These are phyloP conservation scores for Auricularia sp. DNA, from an alignment of 768 basidiomycete species.

Conservation along the genomic window DNA sequence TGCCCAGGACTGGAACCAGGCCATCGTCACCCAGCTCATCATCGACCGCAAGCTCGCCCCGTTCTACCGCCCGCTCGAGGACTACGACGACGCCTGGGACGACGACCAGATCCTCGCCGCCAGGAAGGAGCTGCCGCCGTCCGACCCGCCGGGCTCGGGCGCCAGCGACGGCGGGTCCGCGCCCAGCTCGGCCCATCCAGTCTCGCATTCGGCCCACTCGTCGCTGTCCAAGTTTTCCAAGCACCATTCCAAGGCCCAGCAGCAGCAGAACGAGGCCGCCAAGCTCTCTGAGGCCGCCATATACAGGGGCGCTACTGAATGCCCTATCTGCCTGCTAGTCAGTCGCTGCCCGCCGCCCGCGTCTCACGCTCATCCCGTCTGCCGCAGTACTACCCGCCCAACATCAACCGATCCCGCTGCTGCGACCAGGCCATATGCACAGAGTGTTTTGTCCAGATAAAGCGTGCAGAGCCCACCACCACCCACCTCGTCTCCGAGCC, in stretches of 20 bases:
- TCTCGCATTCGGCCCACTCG: constrained; percentile 18
- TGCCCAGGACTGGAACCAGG: constrained; percentile 80
- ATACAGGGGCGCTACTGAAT: constrained; percentile 81
- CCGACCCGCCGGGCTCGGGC: constrained; percentile 19
- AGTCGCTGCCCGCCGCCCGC: constrained; percentile 27
- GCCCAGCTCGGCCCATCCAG: constrained; percentile 36
- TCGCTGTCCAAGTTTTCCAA: constrained; percentile 23
- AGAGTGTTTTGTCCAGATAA: constrained; percentile 99
- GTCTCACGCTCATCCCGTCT: constrained; percentile 13
- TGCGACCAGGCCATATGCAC: constrained; percentile 99
- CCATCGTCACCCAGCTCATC: constrained; percentile 80
- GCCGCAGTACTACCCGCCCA: constrained; percentile 85
- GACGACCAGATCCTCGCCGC: constrained; percentile 79
- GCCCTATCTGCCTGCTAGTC: constrained; percentile 97
- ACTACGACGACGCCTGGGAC: constrained; percentile 83
- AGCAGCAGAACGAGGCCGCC: constrained; percentile 49
- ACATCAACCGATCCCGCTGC: constrained; percentile 95
- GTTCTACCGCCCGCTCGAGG: constrained; percentile 93
- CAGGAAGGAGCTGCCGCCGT: constrained; percentile 55
- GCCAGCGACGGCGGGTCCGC: constrained; percentile 30
- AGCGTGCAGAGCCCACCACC: constrained; percentile 86
- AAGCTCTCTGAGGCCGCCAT: constrained; percentile 66
- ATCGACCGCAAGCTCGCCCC: constrained; percentile 82
- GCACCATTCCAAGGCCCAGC: constrained; percentile 44
- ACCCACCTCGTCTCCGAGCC: constrained; percentile 96